A percentile compares a stretch with the other conserved stretches of the same genome.
Evolutionary conservation across 1,284 basidiomycete genomes (phyloP).

Genomic region (Cutaneotrichosporon cutaneum): DNA sequence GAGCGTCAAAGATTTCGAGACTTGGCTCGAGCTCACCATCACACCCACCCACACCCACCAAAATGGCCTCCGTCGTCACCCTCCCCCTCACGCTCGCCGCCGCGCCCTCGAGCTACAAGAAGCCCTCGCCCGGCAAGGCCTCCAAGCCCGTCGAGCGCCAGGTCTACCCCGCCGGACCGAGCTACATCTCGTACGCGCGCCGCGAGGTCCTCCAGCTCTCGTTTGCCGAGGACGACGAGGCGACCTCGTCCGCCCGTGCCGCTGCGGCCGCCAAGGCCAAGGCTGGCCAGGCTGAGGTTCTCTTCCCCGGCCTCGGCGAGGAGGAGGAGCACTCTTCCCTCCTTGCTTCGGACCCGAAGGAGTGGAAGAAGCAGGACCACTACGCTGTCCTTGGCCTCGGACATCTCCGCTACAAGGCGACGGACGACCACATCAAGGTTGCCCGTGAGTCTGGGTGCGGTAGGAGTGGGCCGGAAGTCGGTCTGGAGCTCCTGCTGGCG

Average conservation of each 20-base stretch:
- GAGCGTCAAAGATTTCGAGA: not conserved
- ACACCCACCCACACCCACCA: slow-evolving; percentile 8
- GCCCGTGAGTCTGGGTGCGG: slow-evolving; percentile 69
- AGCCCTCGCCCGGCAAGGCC: slow-evolving; percentile 46
- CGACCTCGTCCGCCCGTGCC: slow-evolving; percentile 46
- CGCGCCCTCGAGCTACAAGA: slow-evolving; percentile 47
- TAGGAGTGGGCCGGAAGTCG: not conserved
- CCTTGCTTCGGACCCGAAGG: slow-evolving; percentile 82
- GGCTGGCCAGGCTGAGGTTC: slow-evolving; percentile 61
- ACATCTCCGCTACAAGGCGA: slow-evolving; percentile 82
- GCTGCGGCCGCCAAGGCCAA: slow-evolving; percentile 61
- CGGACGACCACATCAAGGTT: slow-evolving; percentile 89
- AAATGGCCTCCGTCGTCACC: slow-evolving; percentile 50
- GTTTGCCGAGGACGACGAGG: slow-evolving; percentile 72
- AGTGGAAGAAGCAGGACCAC: slow-evolving; percentile 99
- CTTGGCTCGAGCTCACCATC: slow-evolving; percentile 7
- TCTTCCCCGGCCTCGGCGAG: slow-evolving; percentile 89
- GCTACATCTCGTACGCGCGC: slow-evolving; percentile 76
- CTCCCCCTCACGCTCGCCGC: slow-evolving; percentile 50
- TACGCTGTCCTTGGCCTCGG: slow-evolving; percentile 95
- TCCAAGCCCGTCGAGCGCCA: slow-evolving; percentile 53
- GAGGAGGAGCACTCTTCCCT: slow-evolving; percentile 78
- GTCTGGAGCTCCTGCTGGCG: no score
- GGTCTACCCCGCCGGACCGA: slow-evolving; percentile 77
- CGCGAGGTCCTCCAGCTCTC: slow-evolving; percentile 71